Percentiles rank a stretch among this genome's conserved stretches.
These are phyloP conservation scores for Metschnikowia cerradonensis DNA, from an alignment of 805 yeast genomes.

Conservation along the genomic window DNA sequence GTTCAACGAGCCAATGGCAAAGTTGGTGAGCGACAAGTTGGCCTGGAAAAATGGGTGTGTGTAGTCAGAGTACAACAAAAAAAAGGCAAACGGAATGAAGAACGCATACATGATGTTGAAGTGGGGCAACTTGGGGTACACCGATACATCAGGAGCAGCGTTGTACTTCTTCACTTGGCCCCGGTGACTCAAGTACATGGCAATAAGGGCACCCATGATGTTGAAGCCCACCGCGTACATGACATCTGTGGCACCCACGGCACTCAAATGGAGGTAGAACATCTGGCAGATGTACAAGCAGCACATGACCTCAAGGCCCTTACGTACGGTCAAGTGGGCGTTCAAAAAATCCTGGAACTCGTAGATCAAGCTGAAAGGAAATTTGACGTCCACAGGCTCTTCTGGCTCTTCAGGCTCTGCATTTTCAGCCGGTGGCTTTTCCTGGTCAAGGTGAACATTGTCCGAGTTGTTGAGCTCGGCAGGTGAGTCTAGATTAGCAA, in stretches of 20 bases:
- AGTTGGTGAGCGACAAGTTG: constrained; percentile 36
- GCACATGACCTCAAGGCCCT: constrained; percentile 30
- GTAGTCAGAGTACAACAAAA: constrained; percentile 19
- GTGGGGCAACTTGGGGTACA: constrained; percentile 30
- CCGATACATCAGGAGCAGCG: constrained; percentile 9
- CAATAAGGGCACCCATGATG: constrained; percentile 29
- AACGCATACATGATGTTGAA: constrained; percentile 35
- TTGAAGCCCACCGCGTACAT: constrained; percentile 29
- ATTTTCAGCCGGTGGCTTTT: neutral
- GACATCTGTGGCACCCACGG: constrained; percentile 15
- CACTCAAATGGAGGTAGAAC: constrained; percentile 22
- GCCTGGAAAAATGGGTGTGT: constrained; percentile 23
- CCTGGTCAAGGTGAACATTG: neutral
- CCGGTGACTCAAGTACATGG: constrained; percentile 26
- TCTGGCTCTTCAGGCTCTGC: constrained; percentile 3
- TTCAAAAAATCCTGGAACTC: constrained; percentile 37
- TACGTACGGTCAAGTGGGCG: constrained; percentile 27
- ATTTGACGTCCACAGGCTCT: constrained; percentile 7
- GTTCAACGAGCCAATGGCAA: constrained; percentile 28
- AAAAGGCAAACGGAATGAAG: constrained; percentile 28
- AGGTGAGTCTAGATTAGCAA: constrained; percentile 6
- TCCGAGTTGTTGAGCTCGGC: constrained; percentile 1
- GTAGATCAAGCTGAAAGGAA: constrained; percentile 21
- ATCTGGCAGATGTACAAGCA: constrained; percentile 29
- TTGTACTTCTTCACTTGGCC: constrained; percentile 16